These are phyloP conservation scores for Pleurotus giganteus DNA, from an alignment of 768 basidiomycete genomes.

Conservation along the genomic window DNA sequence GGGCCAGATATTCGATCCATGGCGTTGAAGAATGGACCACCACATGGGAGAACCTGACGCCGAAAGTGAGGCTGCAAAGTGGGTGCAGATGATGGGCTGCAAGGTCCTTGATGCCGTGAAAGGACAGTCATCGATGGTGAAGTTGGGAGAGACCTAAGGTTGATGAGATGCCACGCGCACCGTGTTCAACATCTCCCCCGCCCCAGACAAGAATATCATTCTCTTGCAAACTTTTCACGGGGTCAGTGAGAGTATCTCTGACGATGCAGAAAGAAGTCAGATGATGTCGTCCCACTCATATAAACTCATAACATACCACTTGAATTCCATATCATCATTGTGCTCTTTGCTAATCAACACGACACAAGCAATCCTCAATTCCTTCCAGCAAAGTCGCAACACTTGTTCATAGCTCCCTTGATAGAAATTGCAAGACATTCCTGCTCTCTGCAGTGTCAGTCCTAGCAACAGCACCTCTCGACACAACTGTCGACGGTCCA, in stretches of 20 bases:
- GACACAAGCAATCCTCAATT: constrained; percentile 74
- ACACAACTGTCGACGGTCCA: constrained; percentile 46
- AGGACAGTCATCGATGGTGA: constrained; percentile 71
- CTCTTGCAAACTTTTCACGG: constrained; percentile 64
- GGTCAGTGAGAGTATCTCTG: constrained; percentile 76
- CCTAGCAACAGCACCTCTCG: constrained; percentile 25
- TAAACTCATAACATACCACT: constrained; percentile 50
- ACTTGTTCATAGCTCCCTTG: constrained; percentile 81
- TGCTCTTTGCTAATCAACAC: constrained; percentile 88
- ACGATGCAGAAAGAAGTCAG: background rate
- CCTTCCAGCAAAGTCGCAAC: constrained; percentile 65
- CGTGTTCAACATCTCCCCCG: constrained; percentile 80
- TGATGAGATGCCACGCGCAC: constrained; percentile 51
- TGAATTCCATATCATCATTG: constrained; percentile 85
- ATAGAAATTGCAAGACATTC: constrained; percentile 75
- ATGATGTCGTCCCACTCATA: constrained; percentile 1
- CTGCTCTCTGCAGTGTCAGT: constrained; percentile 30
- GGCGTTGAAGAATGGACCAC: constrained; percentile 78
- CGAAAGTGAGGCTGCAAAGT: constrained; percentile 67
- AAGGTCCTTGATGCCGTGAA: constrained; percentile 79
- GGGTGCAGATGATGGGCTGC: constrained; percentile 33
- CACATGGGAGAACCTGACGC: constrained; percentile 75
- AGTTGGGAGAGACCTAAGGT: constrained; percentile 27
- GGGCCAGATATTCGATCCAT: no score
- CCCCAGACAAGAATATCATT: constrained; percentile 89